phyloP scores from a whole-genome alignment of 106 monocot genomes.

The Dendrobium officinale region DNA sequence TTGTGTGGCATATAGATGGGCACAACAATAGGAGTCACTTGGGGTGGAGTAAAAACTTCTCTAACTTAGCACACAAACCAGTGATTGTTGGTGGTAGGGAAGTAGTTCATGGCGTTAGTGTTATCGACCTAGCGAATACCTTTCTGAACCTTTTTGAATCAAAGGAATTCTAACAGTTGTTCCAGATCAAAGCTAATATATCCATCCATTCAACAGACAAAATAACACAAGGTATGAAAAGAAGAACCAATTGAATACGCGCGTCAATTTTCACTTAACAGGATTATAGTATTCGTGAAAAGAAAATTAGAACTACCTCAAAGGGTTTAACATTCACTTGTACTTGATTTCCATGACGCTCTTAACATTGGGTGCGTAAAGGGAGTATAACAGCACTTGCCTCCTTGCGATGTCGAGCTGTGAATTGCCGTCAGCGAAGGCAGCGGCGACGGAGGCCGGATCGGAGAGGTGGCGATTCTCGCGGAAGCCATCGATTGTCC shows the following conservation, averaged over 20 bases:
- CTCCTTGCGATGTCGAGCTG: slow-evolving; percentile 78
- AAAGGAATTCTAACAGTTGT: not conserved
- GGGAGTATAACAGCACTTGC: slow-evolving; percentile 63
- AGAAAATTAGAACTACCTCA: not conserved
- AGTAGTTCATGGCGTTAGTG: too few relatives aligned
- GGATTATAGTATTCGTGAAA: not conserved
- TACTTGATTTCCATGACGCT: slow-evolving; percentile 75
- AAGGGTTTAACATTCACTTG: not conserved
- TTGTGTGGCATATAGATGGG: too few relatives aligned
- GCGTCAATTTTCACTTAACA: not conserved
- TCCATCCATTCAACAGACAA: not conserved
- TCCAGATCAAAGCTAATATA: not conserved
- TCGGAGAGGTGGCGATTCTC: slow-evolving; percentile 49
- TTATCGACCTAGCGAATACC: not conserved
- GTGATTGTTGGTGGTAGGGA: too few relatives aligned
- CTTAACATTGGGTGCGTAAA: slow-evolving; percentile 79
- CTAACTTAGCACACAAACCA: too few relatives aligned
- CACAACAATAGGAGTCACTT: too few relatives aligned
- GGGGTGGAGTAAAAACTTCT: too few relatives aligned
- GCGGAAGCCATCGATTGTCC: slow-evolving; percentile 62
- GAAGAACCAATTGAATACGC: not conserved
- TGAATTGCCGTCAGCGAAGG: slow-evolving; percentile 42
- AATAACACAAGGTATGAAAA: not conserved
- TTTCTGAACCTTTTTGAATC: not conserved
- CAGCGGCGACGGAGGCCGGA: slow-evolving; percentile 29